A percentile compares a stretch with the other conserved stretches of the same genome.
These are phyloP conservation scores for Diaporthe amygdali DNA, from an alignment of 2,329 filamentous ascomycete genomes.

Conservation along the genomic window DNA sequence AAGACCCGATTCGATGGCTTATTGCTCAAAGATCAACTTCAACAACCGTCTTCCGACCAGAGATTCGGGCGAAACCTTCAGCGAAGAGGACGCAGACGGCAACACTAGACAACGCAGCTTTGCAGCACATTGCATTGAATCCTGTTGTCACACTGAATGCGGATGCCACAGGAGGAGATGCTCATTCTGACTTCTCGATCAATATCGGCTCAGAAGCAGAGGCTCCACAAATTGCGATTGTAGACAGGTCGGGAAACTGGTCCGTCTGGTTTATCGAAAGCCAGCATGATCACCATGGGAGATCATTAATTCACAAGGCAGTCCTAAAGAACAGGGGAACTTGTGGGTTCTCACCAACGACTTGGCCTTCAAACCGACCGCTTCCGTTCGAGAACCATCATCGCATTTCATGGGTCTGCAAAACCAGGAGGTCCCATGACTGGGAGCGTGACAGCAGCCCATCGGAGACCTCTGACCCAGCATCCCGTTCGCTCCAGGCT, in stretches of 20 bases:
- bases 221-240: slow-evolving; percentile 65
- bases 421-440: slow-evolving; percentile 21
- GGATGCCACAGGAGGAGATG: slow-evolving; percentile 56
- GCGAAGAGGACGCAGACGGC: slow-evolving; percentile 26
- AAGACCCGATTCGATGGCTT: slow-evolving; percentile 53
- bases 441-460: slow-evolving; percentile 30
- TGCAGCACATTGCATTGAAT: slow-evolving; percentile 61
- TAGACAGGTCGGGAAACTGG: slow-evolving; percentile 72
- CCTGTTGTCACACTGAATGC: slow-evolving; percentile 58
- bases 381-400: slow-evolving; percentile 43
- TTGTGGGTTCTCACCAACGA: slow-evolving; percentile 25
- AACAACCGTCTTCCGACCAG: slow-evolving; percentile 58
- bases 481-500: neutral
- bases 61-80: slow-evolving; percentile 47
- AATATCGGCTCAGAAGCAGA: slow-evolving; percentile 58
- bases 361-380: slow-evolving; percentile 35
- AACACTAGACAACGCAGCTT: slow-evolving; percentile 31
- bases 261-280: slow-evolving; percentile 64
- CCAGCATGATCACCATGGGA: slow-evolving; percentile 39
- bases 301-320: slow-evolving; percentile 39
- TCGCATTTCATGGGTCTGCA: slow-evolving; percentile 43
- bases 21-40: slow-evolving; percentile 58
- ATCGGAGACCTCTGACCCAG: neutral
- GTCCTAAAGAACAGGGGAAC: slow-evolving; percentile 29
- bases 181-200: slow-evolving; percentile 69